Base-by-base conservation (phyloP, 495 filamentous ascomycete species). In the Aspergillus leporis region DNA sequence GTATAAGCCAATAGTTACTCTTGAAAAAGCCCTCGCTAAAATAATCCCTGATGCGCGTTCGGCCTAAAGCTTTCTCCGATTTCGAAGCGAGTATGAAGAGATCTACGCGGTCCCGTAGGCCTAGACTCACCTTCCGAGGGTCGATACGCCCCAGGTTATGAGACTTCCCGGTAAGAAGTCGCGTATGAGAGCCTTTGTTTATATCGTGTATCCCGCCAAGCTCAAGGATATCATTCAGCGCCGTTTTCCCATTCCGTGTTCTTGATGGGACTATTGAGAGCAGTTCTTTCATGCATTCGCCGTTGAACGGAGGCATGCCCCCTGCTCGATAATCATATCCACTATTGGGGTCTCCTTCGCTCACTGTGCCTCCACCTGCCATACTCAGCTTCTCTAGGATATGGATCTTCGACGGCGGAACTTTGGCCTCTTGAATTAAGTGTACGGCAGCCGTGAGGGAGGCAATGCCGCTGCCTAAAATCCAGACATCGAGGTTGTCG, bases 381-480 rank as follows among this genome's bases (percentile, higher is more conserved):
- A 66, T 34, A 4, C 58, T 53, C 18, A 64, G 56, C 7, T 67
- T 66, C 53, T 78, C 77, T 5, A 81, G 57, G 60, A 81, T 75
- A 56, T 78, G 76, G 40, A 79, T 71, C 23, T 72, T 70, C 13
- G 62, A 62, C 0, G 70, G 61, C 0, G 76, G 73, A 2, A 81
- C 66, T 2, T 74, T 66, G n/a, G 74, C 74, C 67, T 78, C 77
- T 32, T 71, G 65, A 55, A 78, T 69, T 50, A 79, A 69, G 55
- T 76, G 69, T 10, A 73, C 70, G 10, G 78, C 77, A 0, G 76
- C 67, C 5, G 74, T 66, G 12, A 79, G 69, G 10, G 75, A 76
- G 1, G 74, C 71, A 53, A 78, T 71, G 41, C 78, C 75, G 40
- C 69, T 71, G 14, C 76, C 78, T 12, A 80, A 64, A 22, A 71